Evolutionary conservation across 306 rosid genomes (phyloP), one percentile per base, ranked within the genome.

Genomic region (Fragaria ananassa): DNA sequence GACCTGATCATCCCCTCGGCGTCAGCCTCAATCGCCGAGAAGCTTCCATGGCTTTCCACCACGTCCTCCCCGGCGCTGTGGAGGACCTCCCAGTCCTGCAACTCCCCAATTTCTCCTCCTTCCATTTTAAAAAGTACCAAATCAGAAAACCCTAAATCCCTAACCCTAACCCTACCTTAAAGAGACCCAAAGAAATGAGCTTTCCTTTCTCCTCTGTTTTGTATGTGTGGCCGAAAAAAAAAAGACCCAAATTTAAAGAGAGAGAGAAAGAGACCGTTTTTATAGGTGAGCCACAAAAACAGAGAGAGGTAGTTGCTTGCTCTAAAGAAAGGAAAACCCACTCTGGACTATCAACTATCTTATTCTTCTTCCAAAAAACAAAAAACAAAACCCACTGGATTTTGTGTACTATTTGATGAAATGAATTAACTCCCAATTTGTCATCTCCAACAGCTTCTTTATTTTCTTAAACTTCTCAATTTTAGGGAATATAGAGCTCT

Each of bases 61-160:
- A 71, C 50, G 21, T 68, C 19, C 44, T 17, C 70, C 49, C 75
- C 88, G 5, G 82, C 76, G 69, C 71, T 78, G 53, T 76, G 80
- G 50, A 90, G 90, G 62, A 90, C 81, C 80, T 90, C 95, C 95
- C 95, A 90, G 73, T 90, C 94, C 37, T 78, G 85, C 77, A 89
- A 74, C 66, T 89, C 94, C 37, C 75, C 77, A 74, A 49, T 70
- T 49, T 27, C 85, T 27, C 74, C 87, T 46, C 84, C 85, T 65
- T 83, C 90, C 92, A 61, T 61, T 27, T 5, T 0, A 1, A 25
- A 0, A 21, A 17, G 61, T 49, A 29, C 10, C 19, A 29, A 34
- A 31, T 51, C 15, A 31, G 7, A 71, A n/a, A 72, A 27, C 66
- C 66, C 66, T 15, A 29, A 29, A 58, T 27, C 14, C 17, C 65